phyloP scores from a whole-genome alignment of 176 grass and related monocot genomes.

The Raddia distichophylla region DNA sequence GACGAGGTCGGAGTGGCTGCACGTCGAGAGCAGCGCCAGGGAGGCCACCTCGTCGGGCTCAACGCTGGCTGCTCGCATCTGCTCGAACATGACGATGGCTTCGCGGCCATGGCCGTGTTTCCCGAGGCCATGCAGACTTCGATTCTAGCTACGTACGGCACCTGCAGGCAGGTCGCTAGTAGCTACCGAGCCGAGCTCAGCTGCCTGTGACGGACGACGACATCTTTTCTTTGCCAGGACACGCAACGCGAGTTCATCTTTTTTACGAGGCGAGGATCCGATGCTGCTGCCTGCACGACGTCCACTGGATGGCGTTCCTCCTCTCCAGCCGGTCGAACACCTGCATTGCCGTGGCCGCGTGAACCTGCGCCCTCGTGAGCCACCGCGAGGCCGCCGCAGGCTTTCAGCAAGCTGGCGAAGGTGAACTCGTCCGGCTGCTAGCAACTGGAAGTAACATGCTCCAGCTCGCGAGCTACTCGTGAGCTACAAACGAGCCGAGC shows the following conservation, averaged over 20 bases:
- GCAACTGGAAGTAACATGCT: too few relatives aligned
- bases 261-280: too few relatives aligned
- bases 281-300: too few relatives aligned
- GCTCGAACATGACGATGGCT: constrained; percentile 44
- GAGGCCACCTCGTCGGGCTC: constrained; percentile 47
- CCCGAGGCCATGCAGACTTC: constrained; percentile 44
- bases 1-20: constrained; percentile 55
- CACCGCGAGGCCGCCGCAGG: constrained; percentile 38
- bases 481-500: too few relatives aligned
- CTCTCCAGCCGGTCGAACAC: constrained; percentile 43
- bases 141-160: too few relatives aligned
- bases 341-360: constrained; percentile 39
- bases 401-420: constrained; percentile 58
- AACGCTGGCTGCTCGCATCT: constrained; percentile 31
- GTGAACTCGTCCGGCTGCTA: too few relatives aligned
- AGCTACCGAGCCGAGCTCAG: too few relatives aligned
- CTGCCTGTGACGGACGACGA: too few relatives aligned
- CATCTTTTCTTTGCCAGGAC: too few relatives aligned
- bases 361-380: constrained; percentile 35
- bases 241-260: too few relatives aligned
- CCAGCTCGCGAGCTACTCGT: too few relatives aligned
- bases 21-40: constrained; percentile 56
- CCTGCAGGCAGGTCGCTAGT: too few relatives aligned
- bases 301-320: constrained; percentile 56
- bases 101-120: constrained; percentile 48